Conservation (phyloP, 805 yeast species). For the Monosporozyma aquatica region DNA sequence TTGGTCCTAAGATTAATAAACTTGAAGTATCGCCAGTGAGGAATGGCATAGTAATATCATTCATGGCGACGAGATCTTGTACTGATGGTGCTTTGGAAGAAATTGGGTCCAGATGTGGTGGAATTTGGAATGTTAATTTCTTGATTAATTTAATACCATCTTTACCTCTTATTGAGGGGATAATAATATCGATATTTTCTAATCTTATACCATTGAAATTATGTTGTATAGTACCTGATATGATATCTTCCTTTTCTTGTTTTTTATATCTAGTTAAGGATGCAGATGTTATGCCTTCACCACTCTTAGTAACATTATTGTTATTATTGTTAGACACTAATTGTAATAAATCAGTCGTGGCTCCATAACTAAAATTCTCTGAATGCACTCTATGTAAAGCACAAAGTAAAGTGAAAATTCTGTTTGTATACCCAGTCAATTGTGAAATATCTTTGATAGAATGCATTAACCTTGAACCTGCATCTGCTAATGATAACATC, state of each 20-base stretch:
- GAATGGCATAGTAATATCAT: constrained; percentile 20
- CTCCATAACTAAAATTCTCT: constrained; percentile 33
- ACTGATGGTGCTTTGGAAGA: constrained; percentile 29
- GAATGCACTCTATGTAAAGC: constrained; percentile 79
- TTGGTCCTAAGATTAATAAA: constrained; percentile 72
- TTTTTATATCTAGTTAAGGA: background rate
- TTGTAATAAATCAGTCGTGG: constrained; percentile 3
- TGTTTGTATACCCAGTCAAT: constrained; percentile 80
- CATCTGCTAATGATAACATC: constrained; percentile 86
- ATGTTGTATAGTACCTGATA: constrained; percentile 72
- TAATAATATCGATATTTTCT: constrained; percentile 72
- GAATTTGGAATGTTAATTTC: constrained; percentile 49
- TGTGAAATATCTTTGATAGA: constrained; percentile 89
- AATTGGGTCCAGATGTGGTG: constrained; percentile 23
- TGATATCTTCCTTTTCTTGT: constrained; percentile 34
- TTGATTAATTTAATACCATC: constrained; percentile 54
- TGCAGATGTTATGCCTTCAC: too few species aligned
- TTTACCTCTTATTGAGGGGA: constrained; percentile 58
- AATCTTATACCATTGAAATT: constrained; percentile 73
- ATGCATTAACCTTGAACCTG: constrained; percentile 90
- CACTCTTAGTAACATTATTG: background rate
- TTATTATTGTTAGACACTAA: background rate
- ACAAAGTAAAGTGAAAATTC: constrained; percentile 69
- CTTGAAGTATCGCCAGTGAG: constrained; percentile 45
- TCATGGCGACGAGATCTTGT: constrained; percentile 26